Conservation (phyloP, 2,329 filamentous ascomycete species). For the Lojkania enalia region DNA sequence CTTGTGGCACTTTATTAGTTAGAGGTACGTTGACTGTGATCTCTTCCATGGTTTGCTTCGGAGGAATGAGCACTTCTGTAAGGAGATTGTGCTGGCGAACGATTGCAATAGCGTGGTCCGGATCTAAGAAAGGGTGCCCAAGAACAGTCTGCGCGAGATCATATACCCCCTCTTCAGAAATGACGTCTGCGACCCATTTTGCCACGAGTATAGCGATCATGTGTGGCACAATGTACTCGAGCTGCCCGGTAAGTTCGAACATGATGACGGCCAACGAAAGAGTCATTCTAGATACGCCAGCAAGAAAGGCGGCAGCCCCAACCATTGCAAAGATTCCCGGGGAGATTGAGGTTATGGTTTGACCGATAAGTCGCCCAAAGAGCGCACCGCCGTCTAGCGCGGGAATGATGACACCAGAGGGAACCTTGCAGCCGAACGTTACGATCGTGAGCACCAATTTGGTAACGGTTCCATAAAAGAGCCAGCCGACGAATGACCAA, state of each 20-base stretch:
- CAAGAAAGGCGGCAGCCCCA: constrained; percentile 61
- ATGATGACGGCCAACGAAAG: constrained; percentile 63
- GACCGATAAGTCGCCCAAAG: constrained; percentile 59
- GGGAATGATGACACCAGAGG: constrained; percentile 64
- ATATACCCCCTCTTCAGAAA: constrained; percentile 59
- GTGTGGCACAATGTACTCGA: constrained; percentile 60
- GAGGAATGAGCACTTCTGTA: constrained; percentile 57
- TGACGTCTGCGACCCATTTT: constrained; percentile 61
- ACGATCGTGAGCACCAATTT: constrained; percentile 62
- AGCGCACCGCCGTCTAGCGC: constrained; percentile 61
- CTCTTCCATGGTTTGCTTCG: constrained; percentile 58
- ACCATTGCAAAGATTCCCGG: constrained; percentile 65
- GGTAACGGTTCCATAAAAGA: constrained; percentile 57
- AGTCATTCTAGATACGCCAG: constrained; percentile 62
- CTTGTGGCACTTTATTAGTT: constrained; percentile 49
- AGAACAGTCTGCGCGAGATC: constrained; percentile 63
- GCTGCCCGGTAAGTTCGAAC: constrained; percentile 63
- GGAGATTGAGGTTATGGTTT: constrained; percentile 51
- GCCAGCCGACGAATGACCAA: constrained; percentile 53
- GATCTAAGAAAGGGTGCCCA: constrained; percentile 62
- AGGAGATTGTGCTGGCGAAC: constrained; percentile 45
- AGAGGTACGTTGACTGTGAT: constrained; percentile 56
- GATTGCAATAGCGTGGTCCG: constrained; percentile 52
- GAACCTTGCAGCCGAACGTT: constrained; percentile 64
- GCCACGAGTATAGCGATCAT: constrained; percentile 64